Conservation (phyloP, 352 stramenopile species). For the Saprolegnia parasitica region DNA sequence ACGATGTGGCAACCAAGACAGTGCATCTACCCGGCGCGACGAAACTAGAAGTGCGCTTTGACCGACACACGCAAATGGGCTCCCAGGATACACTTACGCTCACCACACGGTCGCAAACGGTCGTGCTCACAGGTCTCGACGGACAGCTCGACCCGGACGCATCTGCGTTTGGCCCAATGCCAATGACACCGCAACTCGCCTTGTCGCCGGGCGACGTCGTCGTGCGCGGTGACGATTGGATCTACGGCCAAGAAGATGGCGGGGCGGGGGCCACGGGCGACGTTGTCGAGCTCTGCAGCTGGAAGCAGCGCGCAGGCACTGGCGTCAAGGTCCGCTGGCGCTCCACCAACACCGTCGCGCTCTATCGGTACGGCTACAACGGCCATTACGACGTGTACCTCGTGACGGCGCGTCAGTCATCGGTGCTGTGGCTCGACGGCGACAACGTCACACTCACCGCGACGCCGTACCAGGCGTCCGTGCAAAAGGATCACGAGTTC, state of each 20-base stretch:
- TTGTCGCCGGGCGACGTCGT: constrained; percentile 42
- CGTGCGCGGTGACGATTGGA: constrained; percentile 58
- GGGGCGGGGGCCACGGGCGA: constrained; percentile 47
- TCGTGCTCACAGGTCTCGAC: constrained; percentile 9
- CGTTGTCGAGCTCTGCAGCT: constrained; percentile 51
- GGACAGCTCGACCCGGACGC: not conserved
- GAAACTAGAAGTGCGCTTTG: constrained; percentile 66
- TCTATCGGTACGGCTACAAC: constrained; percentile 63
- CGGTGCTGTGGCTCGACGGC: constrained; percentile 16
- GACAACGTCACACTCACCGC: constrained; percentile 11
- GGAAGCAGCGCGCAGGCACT: constrained; percentile 44
- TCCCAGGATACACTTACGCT: constrained; percentile 12
- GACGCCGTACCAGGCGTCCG: not conserved
- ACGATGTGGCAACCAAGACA: constrained; percentile 25
- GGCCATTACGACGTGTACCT: constrained; percentile 51
- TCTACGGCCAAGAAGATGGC: constrained; percentile 71
- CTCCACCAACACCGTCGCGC: constrained; percentile 32
- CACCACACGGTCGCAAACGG: not conserved
- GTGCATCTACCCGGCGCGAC: constrained; percentile 47
- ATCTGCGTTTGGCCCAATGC: not conserved
- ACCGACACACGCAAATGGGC: constrained; percentile 48
- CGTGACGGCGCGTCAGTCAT: no score
- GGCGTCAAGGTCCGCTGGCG: constrained; percentile 58
- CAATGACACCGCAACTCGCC: not conserved
- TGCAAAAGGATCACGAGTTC: constrained; percentile 32